These are phyloP conservation scores for Hypoxylon sp. DNA, from an alignment of 2,329 filamentous ascomycete species.

Conservation along the genomic window DNA sequence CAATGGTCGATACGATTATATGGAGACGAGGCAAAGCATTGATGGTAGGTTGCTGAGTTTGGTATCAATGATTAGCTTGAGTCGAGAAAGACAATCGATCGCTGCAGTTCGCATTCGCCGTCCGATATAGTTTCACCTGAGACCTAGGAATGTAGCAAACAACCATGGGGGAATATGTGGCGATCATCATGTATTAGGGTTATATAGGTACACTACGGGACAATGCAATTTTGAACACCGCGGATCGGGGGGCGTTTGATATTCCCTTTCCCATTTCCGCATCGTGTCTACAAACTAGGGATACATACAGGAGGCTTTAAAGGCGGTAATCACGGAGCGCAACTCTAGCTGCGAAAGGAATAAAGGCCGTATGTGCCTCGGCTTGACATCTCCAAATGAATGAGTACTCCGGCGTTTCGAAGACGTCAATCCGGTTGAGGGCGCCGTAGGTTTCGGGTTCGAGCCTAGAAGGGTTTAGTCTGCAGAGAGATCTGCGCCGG, in stretches of 20 bases:
- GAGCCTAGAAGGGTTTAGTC: constrained; percentile 44
- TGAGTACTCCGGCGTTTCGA: constrained; percentile 45
- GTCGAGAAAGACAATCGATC: neutral
- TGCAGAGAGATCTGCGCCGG: constrained; percentile 33
- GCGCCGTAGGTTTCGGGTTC: constrained; percentile 42
- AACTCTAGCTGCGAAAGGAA: constrained; percentile 47
- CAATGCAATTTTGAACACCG: constrained; percentile 14
- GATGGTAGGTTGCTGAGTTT: neutral
- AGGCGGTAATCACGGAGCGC: constrained; percentile 34
- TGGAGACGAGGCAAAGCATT: constrained; percentile 5
- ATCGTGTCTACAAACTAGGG: constrained; percentile 23
- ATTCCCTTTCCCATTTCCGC: constrained; percentile 32
- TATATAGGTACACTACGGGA: constrained; percentile 29
- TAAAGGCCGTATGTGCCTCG: constrained; percentile 49
- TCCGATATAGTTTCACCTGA: constrained; percentile 18
- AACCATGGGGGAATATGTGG: constrained; percentile 9
- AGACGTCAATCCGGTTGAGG: constrained; percentile 40
- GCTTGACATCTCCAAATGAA: constrained; percentile 46
- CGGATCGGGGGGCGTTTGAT: constrained; percentile 36
- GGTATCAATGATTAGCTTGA: neutral
- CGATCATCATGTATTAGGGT: constrained; percentile 23
- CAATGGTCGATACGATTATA: neutral
- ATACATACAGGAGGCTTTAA: constrained; percentile 33
- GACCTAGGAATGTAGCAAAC: constrained; percentile 6
- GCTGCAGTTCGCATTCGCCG: neutral